Evolutionary conservation across 2,329 filamentous ascomycete species (phyloP), one percentile per base, ranked within the genome.

Genomic region (Cladosporium austrohemisphaericum): DNA sequence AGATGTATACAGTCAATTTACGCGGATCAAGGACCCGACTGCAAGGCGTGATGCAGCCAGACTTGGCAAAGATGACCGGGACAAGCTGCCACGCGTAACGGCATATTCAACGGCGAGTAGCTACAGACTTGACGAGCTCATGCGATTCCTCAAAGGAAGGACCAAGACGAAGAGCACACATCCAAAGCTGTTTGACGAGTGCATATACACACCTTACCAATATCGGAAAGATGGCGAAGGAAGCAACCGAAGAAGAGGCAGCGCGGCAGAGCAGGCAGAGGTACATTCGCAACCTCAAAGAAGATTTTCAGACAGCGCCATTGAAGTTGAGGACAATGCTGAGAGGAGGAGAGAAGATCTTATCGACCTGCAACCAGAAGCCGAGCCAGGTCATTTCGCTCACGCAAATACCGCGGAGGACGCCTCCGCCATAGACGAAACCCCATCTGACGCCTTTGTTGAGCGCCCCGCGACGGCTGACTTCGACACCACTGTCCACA

Each of bases 1-100:
- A 56, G 93, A 98, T 66, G 93, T 98, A 25, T 98, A 98, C 71
- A 92, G 91, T 20, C 93, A 98, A 68, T 97, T 96, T 67, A 95
- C 92, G 7, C 81, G 93, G 36, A 98, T 98, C 71, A 97, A 97
- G 68, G 93, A 98, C 64, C 91, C 92, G 1, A 95, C 86, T 0
- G 93, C 93, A 7, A 78, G 93, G 54, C 81, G 93, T 61, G 92
- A 97, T 75, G 93, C 93, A 13, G 93, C 93, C 22, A 78, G 91
- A 49, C 71, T 98, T 32, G 93, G 93, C 29, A 98, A 97, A 68
- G 91, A 92, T 31, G 93, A 98, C 67, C 80, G 93, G 50, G 86
- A 89, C 55, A 80, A 85, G 55, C 71, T 98, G 49, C 93, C 93
- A 4, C 78, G 93, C 54, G 93, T 98, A 11, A 97, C 93, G 31